These are phyloP conservation scores for Panaeolus cyanescens DNA, from an alignment of 768 basidiomycete species.

Conservation along the genomic window DNA sequence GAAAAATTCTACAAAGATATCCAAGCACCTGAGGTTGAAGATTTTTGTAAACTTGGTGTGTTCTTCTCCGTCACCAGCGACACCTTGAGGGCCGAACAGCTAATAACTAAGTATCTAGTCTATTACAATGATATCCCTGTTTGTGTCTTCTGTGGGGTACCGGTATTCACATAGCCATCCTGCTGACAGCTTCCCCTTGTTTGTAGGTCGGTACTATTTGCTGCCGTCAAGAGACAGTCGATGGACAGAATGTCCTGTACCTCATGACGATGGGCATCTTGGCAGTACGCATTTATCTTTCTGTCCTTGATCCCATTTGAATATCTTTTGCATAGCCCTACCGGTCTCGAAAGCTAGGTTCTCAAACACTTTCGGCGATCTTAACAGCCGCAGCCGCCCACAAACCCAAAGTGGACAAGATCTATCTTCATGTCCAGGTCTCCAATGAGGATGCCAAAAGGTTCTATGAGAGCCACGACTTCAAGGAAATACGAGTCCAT, in stretches of 20 bases:
- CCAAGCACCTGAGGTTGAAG: constrained; percentile 73
- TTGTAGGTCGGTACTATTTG: constrained; percentile 78
- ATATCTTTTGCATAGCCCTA: constrained; percentile 62
- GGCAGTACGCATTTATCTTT: constrained; percentile 57
- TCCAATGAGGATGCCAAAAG: constrained; percentile 75
- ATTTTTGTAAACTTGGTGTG: constrained; percentile 87
- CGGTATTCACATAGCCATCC: constrained; percentile 14
- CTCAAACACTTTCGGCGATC: constrained; percentile 68
- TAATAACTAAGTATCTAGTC: constrained; percentile 46
- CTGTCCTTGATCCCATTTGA: constrained; percentile 12
- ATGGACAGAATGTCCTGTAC: constrained; percentile 62
- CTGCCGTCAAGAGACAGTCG: constrained; percentile 76
- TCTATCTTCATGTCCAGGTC: constrained; percentile 88
- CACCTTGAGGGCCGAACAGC: constrained; percentile 4
- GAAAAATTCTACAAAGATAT: constrained; percentile 88
- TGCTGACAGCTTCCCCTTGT: constrained; percentile 8
- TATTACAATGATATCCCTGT: constrained; percentile 91
- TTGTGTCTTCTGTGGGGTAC: constrained; percentile 18
- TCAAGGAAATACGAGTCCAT: constrained; percentile 64
- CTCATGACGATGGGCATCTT: constrained; percentile 93
- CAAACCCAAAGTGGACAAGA: constrained; percentile 64
- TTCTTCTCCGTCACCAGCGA: constrained; percentile 14
- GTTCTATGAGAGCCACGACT: constrained; percentile 87
- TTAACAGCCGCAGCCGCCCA: constrained; percentile 62
- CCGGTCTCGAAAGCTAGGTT: constrained; percentile 76